Evolutionary conservation across 1,139 yeast species (phyloP).

Genomic region (Torulaspora globosa): DNA sequence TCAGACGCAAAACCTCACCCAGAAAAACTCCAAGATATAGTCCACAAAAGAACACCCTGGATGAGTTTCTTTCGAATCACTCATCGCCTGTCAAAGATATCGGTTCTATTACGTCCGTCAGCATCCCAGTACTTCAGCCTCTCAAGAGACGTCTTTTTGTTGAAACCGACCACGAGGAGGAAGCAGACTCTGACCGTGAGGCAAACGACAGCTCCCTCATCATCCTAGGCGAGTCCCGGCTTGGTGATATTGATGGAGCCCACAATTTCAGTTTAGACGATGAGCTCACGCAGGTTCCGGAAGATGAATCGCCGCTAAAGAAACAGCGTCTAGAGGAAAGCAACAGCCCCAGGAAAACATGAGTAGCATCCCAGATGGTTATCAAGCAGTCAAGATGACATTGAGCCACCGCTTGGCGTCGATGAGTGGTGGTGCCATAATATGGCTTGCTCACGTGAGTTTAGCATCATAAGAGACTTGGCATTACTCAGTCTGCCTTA

Average conservation of each 20-base stretch:
- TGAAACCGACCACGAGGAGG: slow-evolving; percentile 12
- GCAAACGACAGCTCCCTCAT: slow-evolving; percentile 25
- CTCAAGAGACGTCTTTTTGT: slow-evolving; percentile 24
- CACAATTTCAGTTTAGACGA: slow-evolving; percentile 3
- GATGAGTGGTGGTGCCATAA: neutral
- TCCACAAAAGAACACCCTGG: slow-evolving; percentile 28
- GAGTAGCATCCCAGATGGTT: neutral
- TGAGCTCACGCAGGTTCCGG: neutral
- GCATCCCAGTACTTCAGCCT: slow-evolving; percentile 9
- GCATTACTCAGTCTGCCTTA: neutral
- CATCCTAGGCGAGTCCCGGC: slow-evolving; percentile 20
- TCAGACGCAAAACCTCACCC: slow-evolving; percentile 7
- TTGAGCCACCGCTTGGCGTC: neutral
- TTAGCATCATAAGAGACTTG: neutral
- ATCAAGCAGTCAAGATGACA: neutral
- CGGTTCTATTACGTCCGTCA: neutral
- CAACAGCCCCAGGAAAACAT: too few relatives aligned
- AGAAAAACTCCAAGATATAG: slow-evolving; percentile 12
- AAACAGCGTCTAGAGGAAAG: slow-evolving; percentile 5
- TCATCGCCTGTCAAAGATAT: slow-evolving; percentile 20
- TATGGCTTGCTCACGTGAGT: neutral
- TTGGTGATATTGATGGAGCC: neutral
- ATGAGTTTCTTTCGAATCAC: slow-evolving; percentile 24
- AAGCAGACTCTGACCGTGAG: slow-evolving; percentile 3
- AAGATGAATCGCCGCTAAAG: slow-evolving; percentile 12